Evolutionary conservation across 1,139 yeast species (phyloP).

Genomic region (Pneumocystis wakefieldiae): DNA sequence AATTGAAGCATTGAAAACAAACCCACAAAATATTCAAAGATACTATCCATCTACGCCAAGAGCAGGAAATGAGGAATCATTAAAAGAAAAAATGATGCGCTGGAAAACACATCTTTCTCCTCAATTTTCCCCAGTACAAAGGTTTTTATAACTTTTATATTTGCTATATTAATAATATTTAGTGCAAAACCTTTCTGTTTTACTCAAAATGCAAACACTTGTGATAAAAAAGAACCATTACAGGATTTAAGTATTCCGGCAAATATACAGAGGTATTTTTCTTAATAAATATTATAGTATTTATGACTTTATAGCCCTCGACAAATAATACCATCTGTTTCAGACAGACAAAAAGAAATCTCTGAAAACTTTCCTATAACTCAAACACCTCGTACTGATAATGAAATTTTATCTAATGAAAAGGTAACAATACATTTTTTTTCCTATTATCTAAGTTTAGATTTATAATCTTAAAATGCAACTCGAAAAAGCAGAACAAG

Average conservation of each 20-base stretch:
- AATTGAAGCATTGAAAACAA: not conserved
- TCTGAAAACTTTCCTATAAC: not conserved
- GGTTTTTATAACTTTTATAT: not conserved
- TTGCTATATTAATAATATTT: not conserved
- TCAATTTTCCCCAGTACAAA: not conserved
- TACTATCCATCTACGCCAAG: not conserved
- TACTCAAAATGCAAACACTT: not conserved
- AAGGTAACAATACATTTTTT: not conserved
- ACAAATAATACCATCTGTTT: not conserved
- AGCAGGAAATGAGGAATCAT: not conserved
- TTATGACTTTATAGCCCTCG: not conserved
- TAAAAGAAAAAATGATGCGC: slow-evolving; percentile 1
- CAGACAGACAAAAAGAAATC: not conserved
- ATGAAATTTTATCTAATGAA: not conserved
- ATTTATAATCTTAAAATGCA: not conserved
- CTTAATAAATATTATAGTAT: not conserved
- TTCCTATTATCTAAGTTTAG: not conserved
- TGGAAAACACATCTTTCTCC: slow-evolving; percentile 2
- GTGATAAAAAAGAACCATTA: not conserved
- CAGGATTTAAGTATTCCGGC: not conserved
- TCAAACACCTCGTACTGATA: not conserved
- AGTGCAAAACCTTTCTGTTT: not conserved
- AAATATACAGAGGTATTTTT: not conserved
- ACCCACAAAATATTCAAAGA: not conserved
- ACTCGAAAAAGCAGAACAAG: slow-evolving; percentile 2